Evolutionary conservation across 352 stramenopile species (phyloP).

Genomic region (Pythium pyrilobum): DNA sequence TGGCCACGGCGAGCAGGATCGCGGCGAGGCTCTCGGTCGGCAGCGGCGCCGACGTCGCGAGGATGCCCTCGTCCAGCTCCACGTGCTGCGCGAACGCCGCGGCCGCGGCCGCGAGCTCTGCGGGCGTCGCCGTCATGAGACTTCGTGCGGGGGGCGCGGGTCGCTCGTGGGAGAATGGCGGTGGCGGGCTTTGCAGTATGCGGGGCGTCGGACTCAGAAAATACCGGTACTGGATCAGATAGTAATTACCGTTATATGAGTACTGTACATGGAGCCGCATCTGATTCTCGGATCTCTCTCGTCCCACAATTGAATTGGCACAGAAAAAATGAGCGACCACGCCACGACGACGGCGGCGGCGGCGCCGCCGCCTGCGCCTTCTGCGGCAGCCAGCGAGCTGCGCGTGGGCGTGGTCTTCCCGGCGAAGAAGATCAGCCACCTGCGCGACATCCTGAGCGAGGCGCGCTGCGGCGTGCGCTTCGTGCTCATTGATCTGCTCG

Average conservation of each 20-base stretch:
- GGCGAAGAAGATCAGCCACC: constrained; percentile 75
- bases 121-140: not conserved
- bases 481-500: constrained; percentile 68
- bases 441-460: constrained; percentile 54
- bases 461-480: constrained; percentile 50
- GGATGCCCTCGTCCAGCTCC: constrained; percentile 54
- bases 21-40: constrained; percentile 35
- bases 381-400: constrained; percentile 19
- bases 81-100: constrained; percentile 52
- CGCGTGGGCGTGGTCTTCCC: constrained; percentile 77
- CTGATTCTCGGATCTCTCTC: too few species aligned
- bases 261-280: too few species aligned
- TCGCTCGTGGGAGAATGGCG: too few species aligned
- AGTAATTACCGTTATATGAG: too few species aligned
- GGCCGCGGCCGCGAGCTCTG: not conserved
- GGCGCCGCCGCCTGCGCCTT: too few species aligned
- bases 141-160: too few species aligned
- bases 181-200: too few species aligned
- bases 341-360: too few species aligned
- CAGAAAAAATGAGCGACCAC: too few species aligned
- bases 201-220: too few species aligned
- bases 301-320: too few species aligned
- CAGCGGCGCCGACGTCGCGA: constrained; percentile 58
- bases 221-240: too few species aligned
- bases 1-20: constrained; percentile 42